Conservation (phyloP, 441 rosid genomes). For the Croton setiger region DNA sequence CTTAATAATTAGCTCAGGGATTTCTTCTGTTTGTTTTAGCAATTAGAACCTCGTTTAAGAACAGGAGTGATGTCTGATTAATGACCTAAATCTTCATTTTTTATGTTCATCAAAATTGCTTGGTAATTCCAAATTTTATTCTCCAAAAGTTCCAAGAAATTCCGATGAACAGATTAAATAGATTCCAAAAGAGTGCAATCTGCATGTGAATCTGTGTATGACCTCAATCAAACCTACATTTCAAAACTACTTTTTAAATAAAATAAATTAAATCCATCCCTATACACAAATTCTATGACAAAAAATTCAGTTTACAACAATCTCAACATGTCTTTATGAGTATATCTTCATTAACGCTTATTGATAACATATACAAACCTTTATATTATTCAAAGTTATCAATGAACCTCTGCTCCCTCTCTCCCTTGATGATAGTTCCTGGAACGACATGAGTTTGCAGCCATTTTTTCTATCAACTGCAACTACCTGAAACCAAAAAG, state of each 20-base stretch:
- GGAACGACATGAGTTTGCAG: conserved; percentile 83
- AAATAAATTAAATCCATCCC: background rate
- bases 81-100: background rate
- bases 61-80: background rate
- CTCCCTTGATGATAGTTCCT: conserved; percentile 86
- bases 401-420: conserved; percentile 73
- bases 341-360: background rate
- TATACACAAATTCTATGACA: background rate
- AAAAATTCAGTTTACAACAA: conserved; percentile 11
- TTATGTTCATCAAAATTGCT: background rate
- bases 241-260: background rate
- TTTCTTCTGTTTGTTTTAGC: background rate
- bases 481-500: conserved; percentile 57
- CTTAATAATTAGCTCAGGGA: background rate
- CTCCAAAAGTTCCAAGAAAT: background rate
- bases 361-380: conserved; percentile 44
- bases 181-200: background rate
- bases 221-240: conserved; percentile 1
- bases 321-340: conserved; percentile 6
- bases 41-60: background rate
- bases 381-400: conserved; percentile 50
- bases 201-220: background rate
- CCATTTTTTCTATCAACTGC: conserved; percentile 78
- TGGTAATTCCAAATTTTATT: background rate
- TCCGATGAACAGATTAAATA: too few relatives aligned